Conservation (phyloP, 176 grass and related monocot species). For the Hordeum marinum region DNA sequence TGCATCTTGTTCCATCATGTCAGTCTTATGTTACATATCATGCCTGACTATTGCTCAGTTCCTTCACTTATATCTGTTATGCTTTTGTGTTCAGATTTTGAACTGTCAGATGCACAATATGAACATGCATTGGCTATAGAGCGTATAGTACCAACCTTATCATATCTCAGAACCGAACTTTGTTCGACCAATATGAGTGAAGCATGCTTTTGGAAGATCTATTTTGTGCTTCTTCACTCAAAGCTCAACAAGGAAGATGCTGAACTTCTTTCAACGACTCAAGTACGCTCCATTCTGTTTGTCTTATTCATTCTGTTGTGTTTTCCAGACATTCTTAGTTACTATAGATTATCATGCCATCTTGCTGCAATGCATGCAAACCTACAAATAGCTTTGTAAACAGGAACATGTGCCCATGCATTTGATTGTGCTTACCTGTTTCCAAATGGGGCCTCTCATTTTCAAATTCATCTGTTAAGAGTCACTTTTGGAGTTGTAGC, state of each 20-base stretch:
- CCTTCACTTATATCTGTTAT: conserved; percentile 21
- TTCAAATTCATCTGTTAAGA: not conserved
- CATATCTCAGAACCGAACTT: conserved; percentile 53
- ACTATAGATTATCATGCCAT: not conserved
- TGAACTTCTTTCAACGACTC: conserved; percentile 55
- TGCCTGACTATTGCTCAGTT: not conserved
- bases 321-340: not conserved
- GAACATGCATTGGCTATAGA: conserved; percentile 60
- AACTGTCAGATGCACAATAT: conserved; percentile 62
- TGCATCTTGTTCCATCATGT: conserved; percentile 7
- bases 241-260: conserved; percentile 52
- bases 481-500: not conserved
- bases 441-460: not conserved
- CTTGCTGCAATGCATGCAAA: conserved; percentile 9
- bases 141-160: conserved; percentile 51
- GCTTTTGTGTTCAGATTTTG: conserved; percentile 48
- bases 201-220: conserved; percentile 82
- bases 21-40: not conserved
- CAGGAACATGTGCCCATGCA: not conserved
- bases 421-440: not conserved
- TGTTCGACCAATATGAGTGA: conserved; percentile 68
- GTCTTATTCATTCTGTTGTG: not conserved
- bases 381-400: not conserved
- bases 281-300: conserved; percentile 33
- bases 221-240: conserved; percentile 75